phyloP scores from a whole-genome alignment of 2,329 filamentous ascomycete genomes.

The Emergomyces pasteurianus region DNA sequence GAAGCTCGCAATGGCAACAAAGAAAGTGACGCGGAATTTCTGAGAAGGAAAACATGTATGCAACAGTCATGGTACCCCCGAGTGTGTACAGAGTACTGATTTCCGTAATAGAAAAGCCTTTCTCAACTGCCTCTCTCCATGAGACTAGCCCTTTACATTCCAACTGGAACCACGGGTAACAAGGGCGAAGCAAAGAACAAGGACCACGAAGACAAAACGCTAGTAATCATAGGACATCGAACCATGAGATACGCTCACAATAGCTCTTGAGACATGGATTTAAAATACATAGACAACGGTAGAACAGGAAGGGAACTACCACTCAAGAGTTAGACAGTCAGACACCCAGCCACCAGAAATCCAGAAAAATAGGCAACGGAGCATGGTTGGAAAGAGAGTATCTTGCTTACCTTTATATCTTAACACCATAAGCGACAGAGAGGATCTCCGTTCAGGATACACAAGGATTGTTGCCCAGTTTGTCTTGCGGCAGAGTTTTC shows the following conservation, averaged over 20 bases:
- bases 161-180: neutral
- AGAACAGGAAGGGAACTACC: neutral
- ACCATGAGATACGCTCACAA: neutral
- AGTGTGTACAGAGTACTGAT: conserved; percentile 1
- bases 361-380: neutral
- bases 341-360: neutral
- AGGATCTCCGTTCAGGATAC: neutral
- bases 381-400: neutral
- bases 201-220: neutral
- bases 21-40: conserved; percentile 67
- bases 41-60: conserved; percentile 29
- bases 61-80: neutral
- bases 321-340: neutral
- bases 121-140: neutral
- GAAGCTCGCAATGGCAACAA: conserved; percentile 82
- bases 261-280: neutral
- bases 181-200: neutral
- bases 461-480: neutral
- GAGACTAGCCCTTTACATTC: neutral
- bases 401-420: neutral
- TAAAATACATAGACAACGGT: neutral
- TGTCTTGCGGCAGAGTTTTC: neutral
- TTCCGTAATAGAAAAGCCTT: neutral
- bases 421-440: neutral
- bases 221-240: neutral